Base-by-base conservation (phyloP, 495 filamentous ascomycete species). In the Lophium mytilinum region DNA sequence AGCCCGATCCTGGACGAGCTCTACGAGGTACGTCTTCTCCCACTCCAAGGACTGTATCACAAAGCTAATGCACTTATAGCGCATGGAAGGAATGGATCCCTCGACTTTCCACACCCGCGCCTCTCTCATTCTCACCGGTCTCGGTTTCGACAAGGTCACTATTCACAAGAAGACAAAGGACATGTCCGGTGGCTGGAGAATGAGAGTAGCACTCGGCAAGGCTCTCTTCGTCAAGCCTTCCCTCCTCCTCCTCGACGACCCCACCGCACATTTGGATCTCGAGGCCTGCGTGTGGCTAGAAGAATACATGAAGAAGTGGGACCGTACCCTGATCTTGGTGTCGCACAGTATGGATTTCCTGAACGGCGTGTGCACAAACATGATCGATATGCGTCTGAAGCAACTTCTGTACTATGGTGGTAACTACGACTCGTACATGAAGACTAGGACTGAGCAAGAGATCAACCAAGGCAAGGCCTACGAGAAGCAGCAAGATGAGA, bases 101-200 rank as follows among this genome's bases (percentile, higher is more conserved):
- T 95, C 91, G n/a, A 99, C 93, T n/a, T 99, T 99, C 75, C 78
- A 89, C 66, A 95, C 91, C 50, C 91, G 93, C 70, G 93, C 93
- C 37, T 95, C 91, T 24, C 83, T 95, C 61, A 99, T 99, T 72
- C 71, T 99, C 59, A 99, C 93, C 41, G 93, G 93, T 91, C 88
- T 99, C 41, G 93, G 93, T 59, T 99, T 99, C 81, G 95, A 97
- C 83, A 96, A 96, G 76, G 72, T 63, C 33, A 99, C 93, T 34
- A 97, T 99, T 68, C 77, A 92, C 72, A 99, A 99, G 82, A 94
- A 89, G 81, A 99, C 93, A 60, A 99, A 96, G 83, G 93, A 99
- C 68, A 99, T 99, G 93, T 99, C 93, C 62, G 93, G 93, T 86
- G 93, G 93, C 60, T 99, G 93, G 93, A 83, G 94, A 77, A 99